A percentile compares a stretch with the other conserved stretches of the same genome.
Conservation (phyloP, 345 rosid species). For the Hirschfeldia incana region DNA sequence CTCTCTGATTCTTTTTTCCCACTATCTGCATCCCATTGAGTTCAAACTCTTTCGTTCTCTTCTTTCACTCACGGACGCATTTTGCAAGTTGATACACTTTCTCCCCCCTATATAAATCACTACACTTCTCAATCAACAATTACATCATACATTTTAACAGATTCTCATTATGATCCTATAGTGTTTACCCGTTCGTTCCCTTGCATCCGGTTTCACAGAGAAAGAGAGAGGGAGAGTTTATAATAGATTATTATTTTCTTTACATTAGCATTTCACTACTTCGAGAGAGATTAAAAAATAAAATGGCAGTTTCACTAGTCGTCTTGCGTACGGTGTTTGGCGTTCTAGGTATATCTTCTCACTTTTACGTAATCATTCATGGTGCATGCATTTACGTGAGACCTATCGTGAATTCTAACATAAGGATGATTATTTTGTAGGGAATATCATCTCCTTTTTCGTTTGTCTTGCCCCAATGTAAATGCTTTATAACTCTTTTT, state of each 20-base stretch:
- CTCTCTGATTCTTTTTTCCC: conserved; percentile 33
- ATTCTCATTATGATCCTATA: conserved; percentile 30
- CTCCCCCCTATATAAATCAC: conserved; percentile 43
- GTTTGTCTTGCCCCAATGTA: conserved; percentile 75
- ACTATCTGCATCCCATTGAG: conserved; percentile 37
- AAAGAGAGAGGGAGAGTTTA: conserved; percentile 27
- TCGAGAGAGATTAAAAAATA: not conserved
- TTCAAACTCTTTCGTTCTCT: conserved; percentile 32
- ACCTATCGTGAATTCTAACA: not conserved
- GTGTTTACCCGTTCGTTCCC: not conserved
- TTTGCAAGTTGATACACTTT: conserved; percentile 35
- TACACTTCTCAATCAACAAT: conserved; percentile 1
- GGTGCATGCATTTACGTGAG: conserved; percentile 9
- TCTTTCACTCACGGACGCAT: conserved; percentile 29
- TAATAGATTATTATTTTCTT: not conserved
- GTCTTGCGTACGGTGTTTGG: conserved; percentile 60
- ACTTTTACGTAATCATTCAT: conserved; percentile 12
- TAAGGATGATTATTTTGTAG: conserved; percentile 38
- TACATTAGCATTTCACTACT: not conserved
- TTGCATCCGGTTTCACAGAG: conserved; percentile 18
- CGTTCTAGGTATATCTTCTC: conserved; percentile 53
- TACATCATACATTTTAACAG: conserved; percentile 31
- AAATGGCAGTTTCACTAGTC: conserved; percentile 47
- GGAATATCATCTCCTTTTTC: conserved; percentile 62
- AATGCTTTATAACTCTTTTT: conserved; percentile 11